These are phyloP conservation scores for Graphilbum ipis-grandicollis DNA, from an alignment of 2,329 filamentous ascomycete species.

Conservation along the genomic window DNA sequence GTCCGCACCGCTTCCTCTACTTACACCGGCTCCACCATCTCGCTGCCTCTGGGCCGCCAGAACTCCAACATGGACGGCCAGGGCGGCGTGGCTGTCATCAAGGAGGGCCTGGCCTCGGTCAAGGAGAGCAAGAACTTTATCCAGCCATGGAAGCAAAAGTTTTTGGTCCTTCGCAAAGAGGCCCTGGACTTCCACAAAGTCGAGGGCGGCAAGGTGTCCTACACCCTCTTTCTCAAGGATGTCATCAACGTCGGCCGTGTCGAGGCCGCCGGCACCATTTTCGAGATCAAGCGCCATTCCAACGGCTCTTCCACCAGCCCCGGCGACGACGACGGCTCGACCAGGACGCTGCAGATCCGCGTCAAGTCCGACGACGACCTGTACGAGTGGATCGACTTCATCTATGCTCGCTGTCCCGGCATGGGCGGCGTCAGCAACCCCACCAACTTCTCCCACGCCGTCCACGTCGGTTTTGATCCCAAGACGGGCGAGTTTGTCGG, in stretches of 20 bases:
- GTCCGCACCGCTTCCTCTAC: slow-evolving; percentile 45
- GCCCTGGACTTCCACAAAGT: slow-evolving; percentile 89
- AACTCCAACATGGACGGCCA: slow-evolving; percentile 41
- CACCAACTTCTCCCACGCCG: slow-evolving; percentile 92
- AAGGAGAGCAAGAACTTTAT: slow-evolving; percentile 86
- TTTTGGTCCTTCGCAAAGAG: slow-evolving; percentile 79
- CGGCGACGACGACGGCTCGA: slow-evolving; percentile 62
- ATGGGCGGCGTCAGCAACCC: slow-evolving; percentile 98
- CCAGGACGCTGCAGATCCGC: slow-evolving; percentile 74
- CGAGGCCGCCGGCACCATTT: slow-evolving; percentile 78
- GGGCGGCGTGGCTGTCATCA: slow-evolving; percentile 56
- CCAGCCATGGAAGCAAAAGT: slow-evolving; percentile 78
- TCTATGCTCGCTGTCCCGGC: slow-evolving; percentile 88
- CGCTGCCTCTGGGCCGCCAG: slow-evolving; percentile 49
- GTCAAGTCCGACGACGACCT: slow-evolving; percentile 93
- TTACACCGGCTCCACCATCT: slow-evolving; percentile 56
- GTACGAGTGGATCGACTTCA: slow-evolving; percentile 97
- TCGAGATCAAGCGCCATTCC: slow-evolving; percentile 72
- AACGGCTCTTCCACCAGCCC: slow-evolving; percentile 54
- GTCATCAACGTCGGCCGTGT: slow-evolving; percentile 82
- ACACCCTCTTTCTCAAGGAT: slow-evolving; percentile 70
- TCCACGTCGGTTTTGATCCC: slow-evolving; percentile 94
- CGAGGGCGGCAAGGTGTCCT: slow-evolving; percentile 73
- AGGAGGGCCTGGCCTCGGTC: slow-evolving; percentile 67
- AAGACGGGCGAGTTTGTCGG: slow-evolving; percentile 91